Evolutionary conservation across 2,329 filamentous ascomycete genomes (phyloP).

Genomic region (Aspergillus unguis): DNA sequence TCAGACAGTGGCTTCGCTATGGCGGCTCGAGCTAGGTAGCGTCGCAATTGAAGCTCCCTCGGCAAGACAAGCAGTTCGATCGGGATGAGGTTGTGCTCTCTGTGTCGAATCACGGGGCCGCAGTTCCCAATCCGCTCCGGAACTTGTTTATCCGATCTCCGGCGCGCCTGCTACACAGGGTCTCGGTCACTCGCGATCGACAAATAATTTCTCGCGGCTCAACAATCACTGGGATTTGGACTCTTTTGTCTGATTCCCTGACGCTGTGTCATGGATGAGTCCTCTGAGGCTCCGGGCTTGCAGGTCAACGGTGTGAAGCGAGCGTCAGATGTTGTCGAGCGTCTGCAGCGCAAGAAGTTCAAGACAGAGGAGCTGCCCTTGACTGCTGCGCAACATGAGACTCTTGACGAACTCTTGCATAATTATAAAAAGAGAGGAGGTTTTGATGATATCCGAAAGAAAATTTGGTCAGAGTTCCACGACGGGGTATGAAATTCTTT

Average conservation of each 20-base stretch:
- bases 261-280: conserved; percentile 32
- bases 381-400: conserved; percentile 54
- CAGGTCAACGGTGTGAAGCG: conserved; percentile 28
- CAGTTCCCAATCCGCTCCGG: conserved; percentile 30
- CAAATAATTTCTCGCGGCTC: not conserved
- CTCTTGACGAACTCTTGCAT: conserved; percentile 60
- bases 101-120: conserved; percentile 34
- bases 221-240: not conserved
- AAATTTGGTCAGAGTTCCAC: conserved; percentile 58
- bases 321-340: conserved; percentile 31
- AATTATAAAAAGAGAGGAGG: conserved; percentile 66
- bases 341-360: conserved; percentile 47
- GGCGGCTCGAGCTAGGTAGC: conserved; percentile 19
- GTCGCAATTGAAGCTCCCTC: conserved; percentile 27
- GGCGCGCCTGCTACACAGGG: conserved; percentile 2
- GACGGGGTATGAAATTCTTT: conserved; percentile 45
- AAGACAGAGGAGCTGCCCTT: conserved; percentile 61
- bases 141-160: conserved; percentile 9
- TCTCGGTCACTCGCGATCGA: not conserved
- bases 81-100: conserved; percentile 20
- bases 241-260: not conserved
- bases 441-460: conserved; percentile 61
- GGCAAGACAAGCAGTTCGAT: conserved; percentile 9
- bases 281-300: conserved; percentile 30
- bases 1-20: conserved; percentile 14